Percentiles rank a stretch among this genome's conserved stretches.
These are phyloP conservation scores for Schizonepeta tenuifolia DNA, from an alignment of 257 asterid species.

Conservation along the genomic window DNA sequence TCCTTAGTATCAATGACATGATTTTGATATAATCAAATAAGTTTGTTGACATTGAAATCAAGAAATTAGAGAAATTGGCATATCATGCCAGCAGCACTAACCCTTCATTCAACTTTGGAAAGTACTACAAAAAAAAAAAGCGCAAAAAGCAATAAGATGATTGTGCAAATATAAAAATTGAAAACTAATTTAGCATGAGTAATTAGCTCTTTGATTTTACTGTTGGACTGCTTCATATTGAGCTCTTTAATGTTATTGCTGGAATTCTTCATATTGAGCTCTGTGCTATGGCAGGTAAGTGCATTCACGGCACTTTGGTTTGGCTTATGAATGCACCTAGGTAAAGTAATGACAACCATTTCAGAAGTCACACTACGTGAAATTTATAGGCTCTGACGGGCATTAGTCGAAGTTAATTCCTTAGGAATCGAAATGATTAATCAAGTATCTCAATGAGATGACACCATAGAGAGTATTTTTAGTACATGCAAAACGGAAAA, in stretches of 20 bases:
- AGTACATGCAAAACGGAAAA: constrained; percentile 16
- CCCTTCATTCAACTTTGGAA: background rate
- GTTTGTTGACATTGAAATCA: background rate
- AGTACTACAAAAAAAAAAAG: background rate
- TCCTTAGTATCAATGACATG: background rate
- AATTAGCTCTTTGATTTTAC: too few species aligned
- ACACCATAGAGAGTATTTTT: background rate
- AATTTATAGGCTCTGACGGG: background rate
- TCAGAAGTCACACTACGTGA: background rate
- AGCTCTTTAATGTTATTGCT: too few species aligned
- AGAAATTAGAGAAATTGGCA: background rate
- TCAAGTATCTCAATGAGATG: background rate
- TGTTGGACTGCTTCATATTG: too few species aligned
- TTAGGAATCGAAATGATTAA: background rate
- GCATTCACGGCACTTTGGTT: background rate
- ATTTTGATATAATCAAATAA: background rate
- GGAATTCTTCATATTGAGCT: too few species aligned
- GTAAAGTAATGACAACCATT: background rate
- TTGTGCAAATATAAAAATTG: background rate
- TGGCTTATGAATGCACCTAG: background rate
- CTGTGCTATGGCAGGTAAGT: too few species aligned
- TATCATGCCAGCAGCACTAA: background rate
- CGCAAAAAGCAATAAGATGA: background rate
- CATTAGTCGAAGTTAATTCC: background rate
- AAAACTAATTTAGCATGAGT: too few species aligned